Evolutionary conservation across 768 basidiomycete genomes (phyloP).

Genomic region (Phanerochaete sordida): DNA sequence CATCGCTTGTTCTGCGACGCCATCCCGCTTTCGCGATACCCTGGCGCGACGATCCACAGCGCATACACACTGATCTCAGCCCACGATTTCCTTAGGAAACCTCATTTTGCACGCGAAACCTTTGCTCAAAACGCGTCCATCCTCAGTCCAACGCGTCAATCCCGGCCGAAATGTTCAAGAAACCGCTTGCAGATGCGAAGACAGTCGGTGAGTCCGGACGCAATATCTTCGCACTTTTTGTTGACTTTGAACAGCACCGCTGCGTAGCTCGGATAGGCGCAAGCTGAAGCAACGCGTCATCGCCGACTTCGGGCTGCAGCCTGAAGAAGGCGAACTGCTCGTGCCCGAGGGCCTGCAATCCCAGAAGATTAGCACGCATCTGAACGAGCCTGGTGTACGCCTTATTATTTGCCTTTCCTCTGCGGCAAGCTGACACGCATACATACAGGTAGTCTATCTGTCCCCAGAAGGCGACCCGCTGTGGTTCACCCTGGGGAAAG

Average conservation of each 20-base stretch:
- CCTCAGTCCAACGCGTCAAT: too few species aligned
- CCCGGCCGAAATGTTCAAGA: slow-evolving; percentile 69
- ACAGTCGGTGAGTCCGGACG: slow-evolving; percentile 45
- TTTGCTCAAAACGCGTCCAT: too few species aligned
- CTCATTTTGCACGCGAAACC: too few species aligned
- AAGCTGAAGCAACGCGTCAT: slow-evolving; percentile 64
- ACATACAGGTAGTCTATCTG: slow-evolving; percentile 56
- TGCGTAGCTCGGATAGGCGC: slow-evolving; percentile 69
- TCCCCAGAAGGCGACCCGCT: slow-evolving; percentile 65
- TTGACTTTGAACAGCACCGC: slow-evolving; percentile 42
- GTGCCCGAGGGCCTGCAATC: slow-evolving; percentile 73
- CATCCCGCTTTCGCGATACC: neutral
- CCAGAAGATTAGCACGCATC: slow-evolving; percentile 64
- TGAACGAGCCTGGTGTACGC: slow-evolving; percentile 63
- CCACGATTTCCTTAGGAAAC: neutral
- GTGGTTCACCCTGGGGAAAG: slow-evolving; percentile 76
- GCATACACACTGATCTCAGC: neutral
- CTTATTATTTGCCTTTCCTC: neutral
- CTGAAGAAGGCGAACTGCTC: slow-evolving; percentile 63
- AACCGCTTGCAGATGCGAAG: slow-evolving; percentile 63
- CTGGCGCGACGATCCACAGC: neutral
- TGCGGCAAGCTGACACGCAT: neutral
- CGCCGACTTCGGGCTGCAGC: slow-evolving; percentile 37
- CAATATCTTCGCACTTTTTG: neutral
- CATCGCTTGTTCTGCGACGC: neutral